phyloP scores from a whole-genome alignment of 176 grass and related monocot genomes.

The Eleusine indica region DNA sequence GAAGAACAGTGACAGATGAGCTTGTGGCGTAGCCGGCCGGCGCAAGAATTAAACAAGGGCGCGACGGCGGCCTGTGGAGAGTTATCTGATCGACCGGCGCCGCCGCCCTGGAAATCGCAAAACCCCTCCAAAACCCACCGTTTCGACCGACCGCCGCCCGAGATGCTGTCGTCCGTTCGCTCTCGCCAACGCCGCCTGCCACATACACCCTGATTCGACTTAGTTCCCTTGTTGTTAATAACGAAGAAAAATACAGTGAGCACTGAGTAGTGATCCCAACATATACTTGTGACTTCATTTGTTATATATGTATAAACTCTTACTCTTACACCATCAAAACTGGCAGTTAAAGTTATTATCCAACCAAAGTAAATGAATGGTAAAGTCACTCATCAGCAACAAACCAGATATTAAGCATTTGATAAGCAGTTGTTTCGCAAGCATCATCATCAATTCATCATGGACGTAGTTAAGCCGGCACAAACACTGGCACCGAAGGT shows the following conservation, averaged over 20 bases:
- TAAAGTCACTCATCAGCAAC: too few relatives aligned
- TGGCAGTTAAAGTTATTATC: too few relatives aligned
- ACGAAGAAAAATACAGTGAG: background rate
- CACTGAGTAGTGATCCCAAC: background rate
- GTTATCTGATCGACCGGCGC: background rate
- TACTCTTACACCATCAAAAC: background rate
- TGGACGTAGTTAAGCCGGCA: background rate
- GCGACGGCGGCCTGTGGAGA: background rate
- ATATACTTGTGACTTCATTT: background rate
- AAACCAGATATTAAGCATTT: too few relatives aligned
- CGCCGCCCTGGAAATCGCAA: background rate
- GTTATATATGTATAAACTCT: too few relatives aligned
- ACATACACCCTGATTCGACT: background rate
- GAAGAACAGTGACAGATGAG: background rate
- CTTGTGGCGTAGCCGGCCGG: background rate
- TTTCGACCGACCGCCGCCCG: background rate
- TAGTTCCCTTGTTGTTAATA: background rate
- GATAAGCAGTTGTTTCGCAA: too few relatives aligned
- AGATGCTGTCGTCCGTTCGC: background rate
- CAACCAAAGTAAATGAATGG: too few relatives aligned
- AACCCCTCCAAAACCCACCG: background rate
- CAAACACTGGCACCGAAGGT: background rate
- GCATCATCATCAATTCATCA: too few relatives aligned
- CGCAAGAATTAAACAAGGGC: background rate
- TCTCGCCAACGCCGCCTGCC: background rate